Percentiles rank a stretch among this genome's conserved stretches.
Evolutionary conservation across 2,329 filamentous ascomycete genomes (phyloP).

Genomic region (Xylaria sp.): DNA sequence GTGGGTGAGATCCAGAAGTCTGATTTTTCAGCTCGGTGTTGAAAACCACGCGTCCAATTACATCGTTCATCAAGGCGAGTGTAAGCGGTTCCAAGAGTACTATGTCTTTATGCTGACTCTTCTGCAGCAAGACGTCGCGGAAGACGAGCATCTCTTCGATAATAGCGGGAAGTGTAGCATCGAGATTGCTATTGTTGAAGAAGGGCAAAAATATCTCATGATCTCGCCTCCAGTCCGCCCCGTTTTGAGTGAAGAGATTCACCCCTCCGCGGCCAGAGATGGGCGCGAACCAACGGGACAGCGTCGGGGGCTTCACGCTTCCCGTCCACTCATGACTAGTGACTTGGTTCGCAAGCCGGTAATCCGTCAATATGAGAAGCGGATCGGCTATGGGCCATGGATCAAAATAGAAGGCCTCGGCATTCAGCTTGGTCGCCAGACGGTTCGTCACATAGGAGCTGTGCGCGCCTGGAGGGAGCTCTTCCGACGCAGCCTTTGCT

Average conservation of each 20-base stretch:
- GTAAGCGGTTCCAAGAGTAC: conserved; percentile 46
- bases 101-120: conserved; percentile 35
- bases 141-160: conserved; percentile 48
- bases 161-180: conserved; percentile 46
- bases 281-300: conserved; percentile 49
- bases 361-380: conserved; percentile 47
- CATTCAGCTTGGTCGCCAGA: conserved; percentile 40
- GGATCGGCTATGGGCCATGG: conserved; percentile 46
- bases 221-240: conserved; percentile 48
- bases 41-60: conserved; percentile 49
- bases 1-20: conserved; percentile 46
- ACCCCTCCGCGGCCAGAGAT: conserved; percentile 48
- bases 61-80: conserved; percentile 50
- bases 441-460: conserved; percentile 44
- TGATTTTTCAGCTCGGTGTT: conserved; percentile 50
- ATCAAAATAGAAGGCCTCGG: conserved; percentile 49
- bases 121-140: conserved; percentile 43
- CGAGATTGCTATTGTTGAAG: conserved; percentile 50
- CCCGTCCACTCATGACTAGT: conserved; percentile 46
- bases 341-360: conserved; percentile 48
- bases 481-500: conserved; percentile 47
- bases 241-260: conserved; percentile 51
- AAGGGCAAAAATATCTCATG: conserved; percentile 48
- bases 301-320: conserved; percentile 45
- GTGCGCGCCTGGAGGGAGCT: conserved; percentile 45